phyloP scores from a whole-genome alignment of 352 stramenopile genomes.

The Pythium brachiatum region DNA sequence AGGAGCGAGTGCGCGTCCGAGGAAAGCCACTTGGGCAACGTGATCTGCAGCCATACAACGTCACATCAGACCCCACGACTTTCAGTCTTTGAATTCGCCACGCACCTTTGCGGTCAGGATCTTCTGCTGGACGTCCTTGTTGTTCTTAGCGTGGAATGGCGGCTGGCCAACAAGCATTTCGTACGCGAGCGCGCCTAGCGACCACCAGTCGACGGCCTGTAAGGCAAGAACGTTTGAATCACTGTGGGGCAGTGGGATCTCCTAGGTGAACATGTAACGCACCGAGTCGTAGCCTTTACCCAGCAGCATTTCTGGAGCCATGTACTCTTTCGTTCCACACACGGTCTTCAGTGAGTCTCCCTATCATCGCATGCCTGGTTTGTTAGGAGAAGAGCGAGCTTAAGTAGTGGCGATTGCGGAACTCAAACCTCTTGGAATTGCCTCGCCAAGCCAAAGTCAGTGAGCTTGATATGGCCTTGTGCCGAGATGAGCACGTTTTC shows the following conservation, averaged over 20 bases:
- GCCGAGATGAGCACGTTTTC: slow-evolving; percentile 91
- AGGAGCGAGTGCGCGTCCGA: slow-evolving; percentile 92
- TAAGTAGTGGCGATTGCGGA: not conserved
- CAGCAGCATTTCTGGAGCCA: slow-evolving; percentile 82
- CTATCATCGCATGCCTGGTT: slow-evolving; percentile 11
- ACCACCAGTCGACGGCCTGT: slow-evolving; percentile 84
- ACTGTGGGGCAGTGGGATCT: too few species aligned
- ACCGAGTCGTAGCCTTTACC: slow-evolving; percentile 82
- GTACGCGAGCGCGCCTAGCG: slow-evolving; percentile 69
- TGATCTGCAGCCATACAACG: slow-evolving; percentile 25
- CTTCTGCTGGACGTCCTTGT: slow-evolving; percentile 67
- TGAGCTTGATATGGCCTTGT: slow-evolving; percentile 89
- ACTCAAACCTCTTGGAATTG: slow-evolving; percentile 46
- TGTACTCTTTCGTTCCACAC: slow-evolving; percentile 86
- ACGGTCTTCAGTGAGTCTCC: slow-evolving; percentile 72
- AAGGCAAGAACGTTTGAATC: not conserved
- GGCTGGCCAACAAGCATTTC: slow-evolving; percentile 81
- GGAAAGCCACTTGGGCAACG: slow-evolving; percentile 81
- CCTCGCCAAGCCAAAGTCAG: slow-evolving; percentile 90
- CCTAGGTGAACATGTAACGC: not conserved
- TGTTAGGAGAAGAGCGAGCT: not conserved
- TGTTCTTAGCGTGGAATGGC: slow-evolving; percentile 73
- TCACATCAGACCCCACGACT: slow-evolving; percentile 28
- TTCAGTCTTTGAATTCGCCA: not conserved
- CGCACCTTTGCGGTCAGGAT: slow-evolving; percentile 58